phyloP scores from a whole-genome alignment of 352 stramenopile genomes.

The Phytopythium sindhum region DNA sequence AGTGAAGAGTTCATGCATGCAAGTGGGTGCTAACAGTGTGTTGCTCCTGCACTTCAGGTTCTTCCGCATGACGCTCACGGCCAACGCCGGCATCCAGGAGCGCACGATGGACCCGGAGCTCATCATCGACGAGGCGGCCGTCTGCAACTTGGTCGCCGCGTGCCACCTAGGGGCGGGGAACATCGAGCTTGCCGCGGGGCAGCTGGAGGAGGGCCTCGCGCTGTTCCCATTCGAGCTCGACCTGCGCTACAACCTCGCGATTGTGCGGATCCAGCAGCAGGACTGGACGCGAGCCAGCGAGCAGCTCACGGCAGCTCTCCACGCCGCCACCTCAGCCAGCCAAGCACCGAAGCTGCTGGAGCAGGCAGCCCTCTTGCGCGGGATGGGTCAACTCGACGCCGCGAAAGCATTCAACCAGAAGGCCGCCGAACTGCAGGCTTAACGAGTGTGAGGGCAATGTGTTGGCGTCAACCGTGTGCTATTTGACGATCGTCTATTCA shows the following conservation, averaged over 20 bases:
- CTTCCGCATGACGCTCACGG: constrained; percentile 24
- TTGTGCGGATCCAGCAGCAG: constrained; percentile 24
- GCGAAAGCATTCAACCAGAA: constrained; percentile 16
- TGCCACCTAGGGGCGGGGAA: constrained; percentile 22
- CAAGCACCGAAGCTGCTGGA: constrained; percentile 19
- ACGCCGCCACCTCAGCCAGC: constrained; percentile 13
- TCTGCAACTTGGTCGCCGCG: constrained; percentile 56
- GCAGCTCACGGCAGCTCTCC: constrained; percentile 20
- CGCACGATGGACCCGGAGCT: constrained; percentile 40
- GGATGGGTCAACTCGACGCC: constrained; percentile 7
- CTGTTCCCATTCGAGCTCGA: constrained; percentile 32
- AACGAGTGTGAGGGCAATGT: neutral
- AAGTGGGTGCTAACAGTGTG: neutral
- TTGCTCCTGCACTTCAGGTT: constrained; percentile 1
- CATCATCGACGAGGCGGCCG: constrained; percentile 19
- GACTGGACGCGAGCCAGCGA: constrained; percentile 16
- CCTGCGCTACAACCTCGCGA: constrained; percentile 46
- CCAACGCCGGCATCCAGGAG: constrained; percentile 29
- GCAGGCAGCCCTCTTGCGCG: constrained; percentile 12
- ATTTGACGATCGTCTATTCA: neutral
- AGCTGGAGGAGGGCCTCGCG: constrained; percentile 31
- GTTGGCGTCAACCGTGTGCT: neutral
- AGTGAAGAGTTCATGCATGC: neutral
- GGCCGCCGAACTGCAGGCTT: neutral
- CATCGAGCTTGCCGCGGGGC: constrained; percentile 21